Conservation (phyloP, 2,329 filamentous ascomycete genomes). For the Helotiales sp. region DNA sequence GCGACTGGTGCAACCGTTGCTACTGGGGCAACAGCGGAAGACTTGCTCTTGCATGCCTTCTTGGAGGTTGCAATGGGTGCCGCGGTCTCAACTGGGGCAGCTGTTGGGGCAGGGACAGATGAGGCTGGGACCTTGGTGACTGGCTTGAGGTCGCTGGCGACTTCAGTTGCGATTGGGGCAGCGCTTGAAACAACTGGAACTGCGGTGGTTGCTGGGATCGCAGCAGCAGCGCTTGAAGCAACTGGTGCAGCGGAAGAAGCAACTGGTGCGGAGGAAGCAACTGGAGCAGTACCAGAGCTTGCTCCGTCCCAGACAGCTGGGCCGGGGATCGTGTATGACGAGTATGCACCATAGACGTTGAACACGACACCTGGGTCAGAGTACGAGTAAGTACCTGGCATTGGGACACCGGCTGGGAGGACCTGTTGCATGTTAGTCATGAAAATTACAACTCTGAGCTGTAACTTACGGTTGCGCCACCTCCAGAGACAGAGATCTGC, state of each 20-base stretch:
- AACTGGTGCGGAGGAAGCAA: not conserved
- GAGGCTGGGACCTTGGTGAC: not conserved
- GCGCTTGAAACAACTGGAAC: not conserved
- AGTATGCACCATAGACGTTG: constrained; percentile 46
- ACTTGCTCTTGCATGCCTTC: constrained; percentile 10
- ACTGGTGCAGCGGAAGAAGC: not conserved
- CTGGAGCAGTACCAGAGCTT: constrained; percentile 3
- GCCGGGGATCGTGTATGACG: constrained; percentile 46
- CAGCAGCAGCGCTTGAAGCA: constrained; percentile 1
- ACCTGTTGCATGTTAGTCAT: constrained; percentile 2
- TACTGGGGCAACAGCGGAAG: not conserved
- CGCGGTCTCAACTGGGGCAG: not conserved
- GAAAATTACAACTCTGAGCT: not conserved
- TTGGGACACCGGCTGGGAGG: constrained; percentile 30
- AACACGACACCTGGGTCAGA: constrained; percentile 48
- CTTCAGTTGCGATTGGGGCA: not conserved
- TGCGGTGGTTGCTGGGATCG: not conserved
- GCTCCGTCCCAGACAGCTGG: constrained; percentile 42
- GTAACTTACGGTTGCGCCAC: constrained; percentile 19
- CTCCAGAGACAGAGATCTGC: constrained; percentile 47
- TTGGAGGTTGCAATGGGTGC: constrained; percentile 1
- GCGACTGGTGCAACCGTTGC: not conserved
- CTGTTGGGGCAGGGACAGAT: not conserved
- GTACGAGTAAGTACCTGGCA: constrained; percentile 43
- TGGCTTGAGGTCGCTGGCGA: not conserved